These are phyloP conservation scores for Escovopsis sp. DNA, from an alignment of 2,329 filamentous ascomycete genomes.

Conservation along the genomic window DNA sequence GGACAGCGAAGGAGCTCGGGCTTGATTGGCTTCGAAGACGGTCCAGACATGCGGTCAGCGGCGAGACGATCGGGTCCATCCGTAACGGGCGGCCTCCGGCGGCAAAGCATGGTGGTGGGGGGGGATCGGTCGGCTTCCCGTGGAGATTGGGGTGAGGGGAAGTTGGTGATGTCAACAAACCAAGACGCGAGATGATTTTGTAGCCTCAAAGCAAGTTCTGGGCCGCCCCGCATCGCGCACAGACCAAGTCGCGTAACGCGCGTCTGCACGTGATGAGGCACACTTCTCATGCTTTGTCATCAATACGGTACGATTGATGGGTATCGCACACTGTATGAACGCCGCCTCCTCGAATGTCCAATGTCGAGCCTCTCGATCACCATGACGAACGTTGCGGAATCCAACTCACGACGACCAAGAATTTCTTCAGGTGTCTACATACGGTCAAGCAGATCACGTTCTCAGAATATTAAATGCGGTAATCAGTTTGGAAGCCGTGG, in stretches of 20 bases:
- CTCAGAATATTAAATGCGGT: too few relatives aligned
- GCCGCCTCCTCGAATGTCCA: too few relatives aligned
- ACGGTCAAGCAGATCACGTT: too few relatives aligned
- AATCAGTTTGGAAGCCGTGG: too few relatives aligned
- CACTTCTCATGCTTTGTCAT: too few relatives aligned
- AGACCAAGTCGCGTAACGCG: neutral
- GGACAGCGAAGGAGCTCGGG: slow-evolving; percentile 31
- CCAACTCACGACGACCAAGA: too few relatives aligned
- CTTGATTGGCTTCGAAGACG: slow-evolving; percentile 9
- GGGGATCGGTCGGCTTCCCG: slow-evolving; percentile 2
- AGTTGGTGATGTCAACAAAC: slow-evolving; percentile 1
- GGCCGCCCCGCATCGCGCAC: neutral
- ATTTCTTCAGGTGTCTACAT: too few relatives aligned
- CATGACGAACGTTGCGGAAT: too few relatives aligned
- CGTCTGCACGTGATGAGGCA: slow-evolving; percentile 8
- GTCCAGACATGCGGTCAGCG: neutral
- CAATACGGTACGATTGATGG: too few relatives aligned
- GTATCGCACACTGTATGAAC: too few relatives aligned
- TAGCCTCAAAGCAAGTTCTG: neutral
- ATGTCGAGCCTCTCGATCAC: too few relatives aligned
- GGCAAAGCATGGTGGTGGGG: neutral
- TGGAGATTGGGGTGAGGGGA: slow-evolving; percentile 3
- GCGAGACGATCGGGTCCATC: neutral
- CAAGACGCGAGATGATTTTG: slow-evolving; percentile 2
- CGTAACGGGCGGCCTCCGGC: neutral